Evolutionary conservation across 148 eudicot genomes (phyloP), one percentile per base, ranked within the genome.

Genomic region (Vaccinium vitisidaea): DNA sequence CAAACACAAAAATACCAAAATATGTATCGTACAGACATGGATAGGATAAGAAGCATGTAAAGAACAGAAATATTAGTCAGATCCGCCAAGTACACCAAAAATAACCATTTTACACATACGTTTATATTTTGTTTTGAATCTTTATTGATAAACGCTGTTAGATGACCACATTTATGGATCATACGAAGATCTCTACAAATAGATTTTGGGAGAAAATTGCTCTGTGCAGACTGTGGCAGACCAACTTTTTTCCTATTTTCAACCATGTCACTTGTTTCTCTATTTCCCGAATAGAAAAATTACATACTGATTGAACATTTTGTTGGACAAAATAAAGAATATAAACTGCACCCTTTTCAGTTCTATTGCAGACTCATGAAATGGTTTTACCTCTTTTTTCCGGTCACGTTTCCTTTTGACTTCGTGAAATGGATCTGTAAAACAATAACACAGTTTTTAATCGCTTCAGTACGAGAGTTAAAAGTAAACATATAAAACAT

Each of bases 371-470:
- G 82, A 75, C 76, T 81, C 76, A 21, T 16, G 11, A 86, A 55
- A 46, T 43, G 77, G 16, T 58, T 79, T 80, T 87, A 94, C 95
- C 92, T 88, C 90, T 77, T 90, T 88, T 84, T 83, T 93, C 83
- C 89, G 85, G 80, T 91, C 92, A 76, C 87, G 88, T 86, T 83
- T 93, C 85, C 91, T 89, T 89, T 90, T 94, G 21, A 94, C 98
- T 91, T 89, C 93, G 80, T 94, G 98, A 82, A 94, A 94, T 78
- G 93, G 83, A 87, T 88, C 94, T 92, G 91, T 55, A 77, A 78
- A 78, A 82, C 67, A 50, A 50, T 2, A 70, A 65, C 10, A 67
- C 16, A 21, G 39, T 46, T 59, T 79, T 81, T 81, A 85, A 18
- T 19, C 39, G 71, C 79, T 36, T 84, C 25, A 55, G 59, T 39